Base-by-base conservation (phyloP, 1,284 basidiomycete genomes). In the Rhodotorula mucilaginosa region DNA sequence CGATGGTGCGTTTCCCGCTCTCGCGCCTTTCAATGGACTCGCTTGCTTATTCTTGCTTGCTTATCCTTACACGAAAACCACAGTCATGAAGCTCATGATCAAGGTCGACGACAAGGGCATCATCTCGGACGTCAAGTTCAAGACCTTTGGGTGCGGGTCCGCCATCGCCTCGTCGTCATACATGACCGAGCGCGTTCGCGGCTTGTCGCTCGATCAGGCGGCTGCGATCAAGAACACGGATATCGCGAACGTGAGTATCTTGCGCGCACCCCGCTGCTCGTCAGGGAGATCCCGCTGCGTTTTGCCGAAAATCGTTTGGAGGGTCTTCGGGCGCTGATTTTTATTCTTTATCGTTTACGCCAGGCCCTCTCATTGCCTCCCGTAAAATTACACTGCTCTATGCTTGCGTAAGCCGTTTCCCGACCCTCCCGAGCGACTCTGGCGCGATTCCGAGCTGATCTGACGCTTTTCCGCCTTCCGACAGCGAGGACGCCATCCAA, bases 71-170 rank as follows among this genome's bases (percentile, higher is more conserved):
- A 6, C 34, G 34, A 34, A 34, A 4, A 3, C 61, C n/a, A 19
- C 78, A 95, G 97, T 98, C 64, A 98, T 98, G 96, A 99, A 99
- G 84, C 88, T 99, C 34, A 95, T 97, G 82, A 99, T 99, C 81
- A 91, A 93, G 78, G 97, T 99, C 70, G 90, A 95, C 82, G 94
- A 97, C 75, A 86, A 91, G 71, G 79, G 93, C 57, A 88, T 97
- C 82, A 99, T 99, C 80, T 91, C 90, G 68, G 96, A 99, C 81
- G 97, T 98, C 82, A 97, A 96, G 83, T 99, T 98, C 87, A 98
- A 97, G 85, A 97, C 94, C 0, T 97, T 97, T 81, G 94, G 94
- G 21, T 96, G 93, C 81, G 93, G 97, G 69, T 96, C 92, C 74
- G 97, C 96, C 76, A 99, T 99, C 75, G 97, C 97, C 2, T 96